Conservation (phyloP, 768 basidiomycete species). For the Macrocybe gigantea region DNA sequence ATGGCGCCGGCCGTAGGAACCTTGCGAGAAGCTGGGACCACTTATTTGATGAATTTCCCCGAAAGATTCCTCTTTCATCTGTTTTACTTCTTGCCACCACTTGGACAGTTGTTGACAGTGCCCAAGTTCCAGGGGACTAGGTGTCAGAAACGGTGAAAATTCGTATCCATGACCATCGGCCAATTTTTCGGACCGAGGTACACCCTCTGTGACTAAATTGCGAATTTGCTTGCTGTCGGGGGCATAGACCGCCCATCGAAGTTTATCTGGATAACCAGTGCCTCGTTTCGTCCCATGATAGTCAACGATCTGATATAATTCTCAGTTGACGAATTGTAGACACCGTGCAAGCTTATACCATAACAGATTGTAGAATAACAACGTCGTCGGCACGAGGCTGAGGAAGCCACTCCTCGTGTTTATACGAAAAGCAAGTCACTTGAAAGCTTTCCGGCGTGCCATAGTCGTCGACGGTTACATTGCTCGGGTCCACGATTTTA, state of each 20-base stretch:
- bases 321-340: neutral
- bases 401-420: constrained; percentile 45
- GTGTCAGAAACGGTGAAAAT: constrained; percentile 41
- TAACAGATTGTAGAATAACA: constrained; percentile 43
- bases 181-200: constrained; percentile 28
- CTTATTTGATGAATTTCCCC: constrained; percentile 15
- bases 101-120: constrained; percentile 39
- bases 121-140: constrained; percentile 29
- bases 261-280: constrained; percentile 37
- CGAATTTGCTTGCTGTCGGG: constrained; percentile 27
- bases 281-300: constrained; percentile 27
- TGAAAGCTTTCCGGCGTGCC: constrained; percentile 18
- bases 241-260: constrained; percentile 54
- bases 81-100: constrained; percentile 43
- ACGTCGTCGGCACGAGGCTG: constrained; percentile 40
- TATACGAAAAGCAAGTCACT: constrained; percentile 49
- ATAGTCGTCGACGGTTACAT: constrained; percentile 21
- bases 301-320: constrained; percentile 21
- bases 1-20: constrained; percentile 25
- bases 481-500: constrained; percentile 48
- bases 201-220: constrained; percentile 29
- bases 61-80: constrained; percentile 10
- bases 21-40: constrained; percentile 5
- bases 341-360: constrained; percentile 26
- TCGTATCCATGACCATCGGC: constrained; percentile 29